A percentile compares a stretch with the other conserved stretches of the same genome.
phyloP scores from a whole-genome alignment of 1,139 yeast genomes.

The Starmera stellimalicola region DNA sequence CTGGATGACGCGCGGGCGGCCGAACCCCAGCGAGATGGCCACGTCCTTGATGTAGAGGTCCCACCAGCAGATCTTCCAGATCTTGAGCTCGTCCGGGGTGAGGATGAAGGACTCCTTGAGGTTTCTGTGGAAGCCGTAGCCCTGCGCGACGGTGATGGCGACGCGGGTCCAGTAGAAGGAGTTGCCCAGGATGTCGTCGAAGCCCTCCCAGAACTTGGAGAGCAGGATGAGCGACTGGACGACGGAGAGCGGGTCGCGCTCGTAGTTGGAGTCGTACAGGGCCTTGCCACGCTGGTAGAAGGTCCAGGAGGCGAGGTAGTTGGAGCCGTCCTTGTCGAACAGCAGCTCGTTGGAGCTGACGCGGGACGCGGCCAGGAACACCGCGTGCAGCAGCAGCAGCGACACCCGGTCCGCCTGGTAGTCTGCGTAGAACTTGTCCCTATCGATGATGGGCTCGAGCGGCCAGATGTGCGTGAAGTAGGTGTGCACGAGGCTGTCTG shows the following conservation, averaged over 20 bases:
- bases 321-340: conserved; percentile 46
- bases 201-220: conserved; percentile 71
- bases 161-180: conserved; percentile 72
- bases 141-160: conserved; percentile 69
- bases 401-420: conserved; percentile 63
- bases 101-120: conserved; percentile 21
- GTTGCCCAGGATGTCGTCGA: conserved; percentile 67
- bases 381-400: conserved; percentile 57
- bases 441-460: conserved; percentile 60
- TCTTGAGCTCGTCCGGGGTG: conserved; percentile 38
- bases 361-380: conserved; percentile 61
- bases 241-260: conserved; percentile 57
- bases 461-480: conserved; percentile 67
- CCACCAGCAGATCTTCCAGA: conserved; percentile 79
- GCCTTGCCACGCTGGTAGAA: conserved; percentile 75
- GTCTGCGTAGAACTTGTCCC: conserved; percentile 49
- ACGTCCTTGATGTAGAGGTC: conserved; percentile 65
- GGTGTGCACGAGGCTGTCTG: conserved; percentile 51
- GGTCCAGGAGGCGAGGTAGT: conserved; percentile 50
- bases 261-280: conserved; percentile 63
- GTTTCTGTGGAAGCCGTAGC: conserved; percentile 64
- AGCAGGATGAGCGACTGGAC: conserved; percentile 59
- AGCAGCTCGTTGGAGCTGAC: conserved; percentile 49
- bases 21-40: conserved; percentile 65
- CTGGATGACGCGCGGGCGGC: conserved; percentile 63